Evolutionary conservation across 176 grass and related monocot species (phyloP).

Genomic region (Neostapfia colusana): DNA sequence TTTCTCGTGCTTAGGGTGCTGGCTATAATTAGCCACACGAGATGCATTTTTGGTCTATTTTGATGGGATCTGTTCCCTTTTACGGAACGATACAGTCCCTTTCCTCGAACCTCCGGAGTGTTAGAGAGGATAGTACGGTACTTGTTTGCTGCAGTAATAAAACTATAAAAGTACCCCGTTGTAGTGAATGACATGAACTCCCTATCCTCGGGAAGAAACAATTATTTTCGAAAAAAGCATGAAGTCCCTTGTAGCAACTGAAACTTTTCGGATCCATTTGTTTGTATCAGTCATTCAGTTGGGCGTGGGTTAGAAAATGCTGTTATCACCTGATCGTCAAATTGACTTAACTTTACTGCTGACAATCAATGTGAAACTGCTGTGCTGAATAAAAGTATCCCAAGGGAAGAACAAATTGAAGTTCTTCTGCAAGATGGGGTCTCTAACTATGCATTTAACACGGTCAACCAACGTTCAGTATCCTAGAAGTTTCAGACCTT

Average conservation of each 20-base stretch:
- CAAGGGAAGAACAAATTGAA: constrained; percentile 24
- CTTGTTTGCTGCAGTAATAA: constrained; percentile 4
- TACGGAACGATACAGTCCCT: background rate
- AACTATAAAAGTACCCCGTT: background rate
- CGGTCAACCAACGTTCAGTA: constrained; percentile 17
- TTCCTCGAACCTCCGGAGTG: background rate
- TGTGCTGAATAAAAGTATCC: background rate
- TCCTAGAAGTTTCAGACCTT: constrained; percentile 15
- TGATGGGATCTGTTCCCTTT: background rate
- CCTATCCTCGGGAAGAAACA: background rate
- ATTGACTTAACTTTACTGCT: constrained; percentile 6
- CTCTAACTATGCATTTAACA: constrained; percentile 12
- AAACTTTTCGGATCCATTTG: constrained; percentile 26
- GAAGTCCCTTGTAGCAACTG: background rate
- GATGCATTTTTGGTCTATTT: background rate
- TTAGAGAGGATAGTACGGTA: background rate
- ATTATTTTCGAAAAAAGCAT: background rate
- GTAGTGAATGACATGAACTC: background rate
- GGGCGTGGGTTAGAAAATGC: constrained; percentile 17
- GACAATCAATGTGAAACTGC: background rate
- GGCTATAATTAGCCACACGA: background rate
- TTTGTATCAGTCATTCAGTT: constrained; percentile 26
- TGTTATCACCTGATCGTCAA: constrained; percentile 18
- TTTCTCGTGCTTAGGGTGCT: background rate
- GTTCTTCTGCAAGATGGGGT: constrained; percentile 8